phyloP scores from a whole-genome alignment of 805 yeast genomes.

The Nakazawaea ernobii region DNA sequence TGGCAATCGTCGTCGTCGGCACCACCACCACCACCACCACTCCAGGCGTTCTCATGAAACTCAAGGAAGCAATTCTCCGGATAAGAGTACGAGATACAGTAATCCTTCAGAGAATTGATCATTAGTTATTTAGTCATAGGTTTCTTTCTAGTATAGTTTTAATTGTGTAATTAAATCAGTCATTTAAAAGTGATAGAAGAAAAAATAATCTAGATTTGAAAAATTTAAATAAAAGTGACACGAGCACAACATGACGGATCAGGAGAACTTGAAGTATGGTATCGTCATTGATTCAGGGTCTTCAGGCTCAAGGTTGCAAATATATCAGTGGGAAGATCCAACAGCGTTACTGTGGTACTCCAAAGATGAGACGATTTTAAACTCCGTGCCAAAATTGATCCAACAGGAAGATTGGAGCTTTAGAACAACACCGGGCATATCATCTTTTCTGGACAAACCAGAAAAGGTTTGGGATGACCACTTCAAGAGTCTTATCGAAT shows the following conservation, averaged over 20 bases:
- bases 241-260: background rate
- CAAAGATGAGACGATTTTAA: constrained; percentile 28
- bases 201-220: background rate
- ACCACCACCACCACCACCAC: background rate
- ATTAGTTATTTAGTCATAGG: too few species aligned
- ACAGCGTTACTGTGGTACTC: constrained; percentile 23
- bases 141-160: too few species aligned
- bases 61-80: too few species aligned
- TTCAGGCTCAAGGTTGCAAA: constrained; percentile 84
- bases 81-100: background rate
- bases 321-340: constrained; percentile 73
- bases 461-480: constrained; percentile 66
- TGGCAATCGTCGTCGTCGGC: background rate
- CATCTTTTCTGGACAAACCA: constrained; percentile 53
- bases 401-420: constrained; percentile 64
- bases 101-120: background rate
- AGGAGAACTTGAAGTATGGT: constrained; percentile 46
- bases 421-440: constrained; percentile 82
- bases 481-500: constrained; percentile 54
- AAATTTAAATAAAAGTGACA: background rate
- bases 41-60: background rate
- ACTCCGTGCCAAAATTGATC: constrained; percentile 61
- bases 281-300: constrained; percentile 94
- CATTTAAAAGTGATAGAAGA: background rate
- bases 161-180: too few species aligned